These are phyloP conservation scores for Fusarium piperis DNA, from an alignment of 2,329 filamentous ascomycete species.

Conservation along the genomic window DNA sequence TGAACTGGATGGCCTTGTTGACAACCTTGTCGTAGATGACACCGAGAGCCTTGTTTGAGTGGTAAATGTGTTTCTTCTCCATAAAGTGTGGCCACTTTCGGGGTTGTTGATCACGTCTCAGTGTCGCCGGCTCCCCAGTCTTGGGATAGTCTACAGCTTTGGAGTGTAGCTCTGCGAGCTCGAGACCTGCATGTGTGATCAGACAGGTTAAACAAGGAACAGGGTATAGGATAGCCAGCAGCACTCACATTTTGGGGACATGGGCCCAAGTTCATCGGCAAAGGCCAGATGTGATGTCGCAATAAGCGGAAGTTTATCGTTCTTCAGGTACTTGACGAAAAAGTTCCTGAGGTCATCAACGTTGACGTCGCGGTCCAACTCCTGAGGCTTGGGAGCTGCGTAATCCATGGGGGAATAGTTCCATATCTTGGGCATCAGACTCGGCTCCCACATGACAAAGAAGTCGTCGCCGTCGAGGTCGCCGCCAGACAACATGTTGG, in stretches of 20 bases:
- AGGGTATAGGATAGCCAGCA: too few relatives aligned
- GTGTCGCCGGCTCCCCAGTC: constrained; percentile 79
- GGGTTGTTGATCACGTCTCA: constrained; percentile 70
- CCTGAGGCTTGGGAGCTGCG: constrained; percentile 63
- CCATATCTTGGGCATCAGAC: constrained; percentile 75
- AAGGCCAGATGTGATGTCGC: constrained; percentile 83
- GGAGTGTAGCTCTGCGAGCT: constrained; percentile 84
- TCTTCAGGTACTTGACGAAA: constrained; percentile 93
- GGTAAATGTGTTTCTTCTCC: constrained; percentile 74
- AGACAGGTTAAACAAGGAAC: neutral
- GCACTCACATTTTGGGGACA: constrained; percentile 70
- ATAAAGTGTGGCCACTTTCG: constrained; percentile 85
- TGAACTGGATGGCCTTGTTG: constrained; percentile 68
- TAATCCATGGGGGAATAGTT: constrained; percentile 84
- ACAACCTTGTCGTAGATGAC: constrained; percentile 81
- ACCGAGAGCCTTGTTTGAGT: constrained; percentile 78
- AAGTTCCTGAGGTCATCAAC: constrained; percentile 81
- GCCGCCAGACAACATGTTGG: constrained; percentile 95
- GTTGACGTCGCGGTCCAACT: constrained; percentile 70
- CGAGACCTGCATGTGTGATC: constrained; percentile 59
- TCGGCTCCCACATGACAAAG: constrained; percentile 88
- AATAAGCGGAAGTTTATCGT: constrained; percentile 82
- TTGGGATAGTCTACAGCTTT: constrained; percentile 95
- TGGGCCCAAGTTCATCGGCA: constrained; percentile 77
- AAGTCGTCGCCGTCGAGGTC: constrained; percentile 97